Conservation (phyloP, 2,329 filamentous ascomycete species). For the Sporothrix protearum region DNA sequence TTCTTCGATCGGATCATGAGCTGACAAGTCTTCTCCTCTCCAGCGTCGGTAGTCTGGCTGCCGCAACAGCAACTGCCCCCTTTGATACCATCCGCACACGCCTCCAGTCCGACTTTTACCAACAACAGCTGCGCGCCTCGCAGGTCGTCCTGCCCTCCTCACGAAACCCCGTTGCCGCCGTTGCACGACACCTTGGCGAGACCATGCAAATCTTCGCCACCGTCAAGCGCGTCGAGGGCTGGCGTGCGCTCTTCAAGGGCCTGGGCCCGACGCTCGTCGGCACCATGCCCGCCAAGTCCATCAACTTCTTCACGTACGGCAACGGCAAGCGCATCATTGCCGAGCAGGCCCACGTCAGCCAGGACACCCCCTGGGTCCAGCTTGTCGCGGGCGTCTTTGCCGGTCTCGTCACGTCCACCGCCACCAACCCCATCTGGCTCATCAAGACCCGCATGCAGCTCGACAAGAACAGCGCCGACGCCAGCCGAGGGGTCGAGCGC, state of each 20-base stretch:
- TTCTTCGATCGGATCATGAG: neutral
- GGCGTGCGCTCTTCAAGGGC: constrained; percentile 87
- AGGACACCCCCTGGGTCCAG: constrained; percentile 70
- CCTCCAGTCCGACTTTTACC: constrained; percentile 91
- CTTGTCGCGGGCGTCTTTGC: constrained; percentile 71
- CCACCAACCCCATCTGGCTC: constrained; percentile 94
- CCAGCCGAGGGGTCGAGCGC: constrained; percentile 53
- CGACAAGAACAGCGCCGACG: constrained; percentile 74
- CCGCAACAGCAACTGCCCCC: constrained; percentile 86
- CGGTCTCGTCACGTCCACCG: constrained; percentile 81
- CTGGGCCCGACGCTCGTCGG: constrained; percentile 86
- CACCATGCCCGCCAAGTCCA: constrained; percentile 82
- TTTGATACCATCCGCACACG: constrained; percentile 93
- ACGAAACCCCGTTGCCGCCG: constrained; percentile 60
- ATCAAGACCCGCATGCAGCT: constrained; percentile 91
- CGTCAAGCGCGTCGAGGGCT: constrained; percentile 77
- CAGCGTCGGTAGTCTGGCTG: constrained; percentile 84
- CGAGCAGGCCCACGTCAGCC: constrained; percentile 66
- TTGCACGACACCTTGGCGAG: constrained; percentile 72
- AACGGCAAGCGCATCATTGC: constrained; percentile 84
- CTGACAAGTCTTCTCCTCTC: neutral
- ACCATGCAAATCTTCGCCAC: constrained; percentile 80
- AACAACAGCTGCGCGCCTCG: constrained; percentile 69
- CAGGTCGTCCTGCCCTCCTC: constrained; percentile 54
- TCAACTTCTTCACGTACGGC: constrained; percentile 92